phyloP scores from a whole-genome alignment of 2,329 filamentous ascomycete species.

The Cytospora schulzeri region DNA sequence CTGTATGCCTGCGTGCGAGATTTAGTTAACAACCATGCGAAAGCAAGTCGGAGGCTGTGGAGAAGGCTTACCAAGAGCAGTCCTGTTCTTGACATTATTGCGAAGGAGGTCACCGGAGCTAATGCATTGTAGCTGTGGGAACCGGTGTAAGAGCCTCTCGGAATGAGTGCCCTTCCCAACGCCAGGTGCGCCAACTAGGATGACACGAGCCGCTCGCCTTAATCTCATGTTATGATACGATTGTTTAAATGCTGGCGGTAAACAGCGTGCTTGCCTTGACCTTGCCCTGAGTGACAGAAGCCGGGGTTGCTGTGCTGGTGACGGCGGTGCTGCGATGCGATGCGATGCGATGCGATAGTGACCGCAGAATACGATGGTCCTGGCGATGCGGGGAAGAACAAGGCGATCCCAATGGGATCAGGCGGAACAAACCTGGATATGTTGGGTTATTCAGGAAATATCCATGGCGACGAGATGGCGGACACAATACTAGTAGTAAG shows the following conservation, averaged over 20 bases:
- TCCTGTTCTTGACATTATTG: conserved; percentile 87
- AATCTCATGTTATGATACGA: conserved; percentile 59
- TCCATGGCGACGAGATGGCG: conserved; percentile 26
- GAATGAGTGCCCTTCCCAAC: conserved; percentile 97
- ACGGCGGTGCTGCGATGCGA: conserved; percentile 5
- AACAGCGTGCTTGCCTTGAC: conserved; percentile 22
- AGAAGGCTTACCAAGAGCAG: conserved; percentile 70
- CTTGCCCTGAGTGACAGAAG: conserved; percentile 6
- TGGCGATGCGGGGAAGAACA: conserved; percentile 13
- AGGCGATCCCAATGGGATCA: conserved; percentile 25
- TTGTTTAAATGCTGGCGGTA: conserved; percentile 4
- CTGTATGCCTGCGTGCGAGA: conserved; percentile 68
- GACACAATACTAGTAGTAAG: conserved; percentile 19
- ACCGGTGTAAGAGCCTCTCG: conserved; percentile 81
- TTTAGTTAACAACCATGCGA: conserved; percentile 20
- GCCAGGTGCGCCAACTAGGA: conserved; percentile 92
- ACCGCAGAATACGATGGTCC: conserved; percentile 11
- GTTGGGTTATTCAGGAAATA: conserved; percentile 22
- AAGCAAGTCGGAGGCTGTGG: not conserved
- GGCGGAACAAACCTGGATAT: conserved; percentile 14
- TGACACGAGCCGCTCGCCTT: conserved; percentile 82
- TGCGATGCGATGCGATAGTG: conserved; percentile 13
- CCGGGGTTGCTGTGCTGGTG: conserved; percentile 2
- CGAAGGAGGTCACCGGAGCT: conserved; percentile 92
- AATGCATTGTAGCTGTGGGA: conserved; percentile 86